Conservation (phyloP, 805 yeast genomes). For the Candida gorgasii region DNA sequence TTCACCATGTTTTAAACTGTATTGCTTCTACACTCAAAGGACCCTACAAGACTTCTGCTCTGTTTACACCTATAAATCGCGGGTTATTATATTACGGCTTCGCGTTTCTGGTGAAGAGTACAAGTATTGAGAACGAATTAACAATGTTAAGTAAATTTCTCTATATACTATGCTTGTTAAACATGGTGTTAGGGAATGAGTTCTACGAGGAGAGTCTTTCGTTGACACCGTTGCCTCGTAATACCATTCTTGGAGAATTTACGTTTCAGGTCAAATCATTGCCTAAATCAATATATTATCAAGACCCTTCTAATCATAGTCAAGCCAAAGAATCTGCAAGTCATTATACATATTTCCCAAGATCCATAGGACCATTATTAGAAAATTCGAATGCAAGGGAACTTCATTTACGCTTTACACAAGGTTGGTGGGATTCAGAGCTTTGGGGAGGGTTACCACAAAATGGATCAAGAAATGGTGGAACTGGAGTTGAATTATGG, state of each 20-base stretch:
- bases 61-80: too few relatives aligned
- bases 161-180: neutral
- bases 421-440: constrained; percentile 93
- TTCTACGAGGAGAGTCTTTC: constrained; percentile 59
- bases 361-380: constrained; percentile 75
- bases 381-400: constrained; percentile 67
- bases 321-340: neutral
- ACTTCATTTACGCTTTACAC: constrained; percentile 82
- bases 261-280: constrained; percentile 64
- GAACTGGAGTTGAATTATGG: constrained; percentile 94
- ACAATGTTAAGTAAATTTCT: neutral
- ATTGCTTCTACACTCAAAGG: neutral
- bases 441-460: constrained; percentile 82
- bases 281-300: constrained; percentile 22
- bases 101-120: too few relatives aligned
- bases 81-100: too few relatives aligned
- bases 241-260: constrained; percentile 69
- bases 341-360: constrained; percentile 75
- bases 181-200: constrained; percentile 1
- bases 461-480: constrained; percentile 76
- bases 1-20: too few relatives aligned
- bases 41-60: too few relatives aligned
- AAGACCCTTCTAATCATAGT: neutral
- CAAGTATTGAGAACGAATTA: too few relatives aligned
- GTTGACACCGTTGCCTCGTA: constrained; percentile 72